phyloP scores from a whole-genome alignment of 2,329 filamentous ascomycete species.

The Myriangium duriaei region DNA sequence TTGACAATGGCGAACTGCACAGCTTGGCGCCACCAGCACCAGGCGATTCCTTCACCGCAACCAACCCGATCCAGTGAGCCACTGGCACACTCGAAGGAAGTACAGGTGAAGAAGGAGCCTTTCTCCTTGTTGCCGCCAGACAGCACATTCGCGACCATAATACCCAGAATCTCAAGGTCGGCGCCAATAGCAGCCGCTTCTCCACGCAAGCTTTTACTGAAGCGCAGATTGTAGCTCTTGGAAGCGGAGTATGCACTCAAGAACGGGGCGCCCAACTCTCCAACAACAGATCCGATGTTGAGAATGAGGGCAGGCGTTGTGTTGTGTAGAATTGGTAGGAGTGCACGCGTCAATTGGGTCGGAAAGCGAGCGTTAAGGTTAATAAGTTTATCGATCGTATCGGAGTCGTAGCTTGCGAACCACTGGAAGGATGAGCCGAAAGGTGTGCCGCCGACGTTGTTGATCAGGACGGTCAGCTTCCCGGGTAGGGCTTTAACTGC shows the following conservation, averaged over 20 bases:
- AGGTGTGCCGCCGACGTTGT: slow-evolving; percentile 41
- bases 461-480: slow-evolving; percentile 42
- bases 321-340: slow-evolving; percentile 33
- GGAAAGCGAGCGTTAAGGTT: slow-evolving; percentile 40
- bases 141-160: slow-evolving; percentile 25
- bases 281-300: slow-evolving; percentile 38
- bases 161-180: slow-evolving; percentile 28
- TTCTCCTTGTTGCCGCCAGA: slow-evolving; percentile 19
- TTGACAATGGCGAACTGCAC: slow-evolving; percentile 15
- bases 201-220: slow-evolving; percentile 27
- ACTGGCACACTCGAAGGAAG: slow-evolving; percentile 14
- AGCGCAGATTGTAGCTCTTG: slow-evolving; percentile 35
- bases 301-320: slow-evolving; percentile 36
- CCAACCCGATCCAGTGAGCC: slow-evolving; percentile 15
- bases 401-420: slow-evolving; percentile 25
- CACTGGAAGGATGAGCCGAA: slow-evolving; percentile 22
- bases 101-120: slow-evolving; percentile 8
- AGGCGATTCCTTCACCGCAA: slow-evolving; percentile 14
- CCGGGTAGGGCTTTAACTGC: slow-evolving; percentile 21
- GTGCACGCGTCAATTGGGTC: slow-evolving; percentile 33
- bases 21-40: slow-evolving; percentile 18
- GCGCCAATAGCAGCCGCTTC: slow-evolving; percentile 30
- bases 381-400: slow-evolving; percentile 31
- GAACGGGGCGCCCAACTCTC: slow-evolving; percentile 34
- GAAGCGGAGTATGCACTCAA: slow-evolving; percentile 33